Percentiles rank a stretch among this genome's conserved stretches.
phyloP scores from a whole-genome alignment of 441 rosid genomes.

The Melastoma candidum region DNA sequence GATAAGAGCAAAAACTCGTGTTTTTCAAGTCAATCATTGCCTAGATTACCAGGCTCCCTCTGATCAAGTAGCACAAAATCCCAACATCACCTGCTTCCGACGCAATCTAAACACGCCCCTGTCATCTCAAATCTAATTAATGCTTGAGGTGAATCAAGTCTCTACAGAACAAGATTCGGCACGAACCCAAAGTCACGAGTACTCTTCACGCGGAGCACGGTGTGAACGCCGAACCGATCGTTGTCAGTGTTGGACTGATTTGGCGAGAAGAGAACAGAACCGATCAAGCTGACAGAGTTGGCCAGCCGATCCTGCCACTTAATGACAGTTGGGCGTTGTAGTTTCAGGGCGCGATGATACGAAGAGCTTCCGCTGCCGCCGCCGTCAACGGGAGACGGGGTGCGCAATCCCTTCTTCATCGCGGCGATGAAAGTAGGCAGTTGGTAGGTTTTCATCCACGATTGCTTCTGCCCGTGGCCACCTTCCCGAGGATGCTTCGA shows the following conservation, averaged over 20 bases:
- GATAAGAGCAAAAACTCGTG: too few species aligned
- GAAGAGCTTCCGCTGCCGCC: slow-evolving; percentile 29
- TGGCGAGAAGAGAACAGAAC: slow-evolving; percentile 35
- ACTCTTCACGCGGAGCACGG: slow-evolving; percentile 27
- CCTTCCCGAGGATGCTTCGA: too few species aligned
- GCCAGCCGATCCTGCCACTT: slow-evolving; percentile 15
- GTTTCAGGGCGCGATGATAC: slow-evolving; percentile 38
- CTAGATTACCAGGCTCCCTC: too few species aligned
- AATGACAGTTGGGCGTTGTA: slow-evolving; percentile 48
- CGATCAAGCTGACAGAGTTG: slow-evolving; percentile 51
- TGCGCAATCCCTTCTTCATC: slow-evolving; percentile 17
- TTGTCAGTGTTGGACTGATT: slow-evolving; percentile 6
- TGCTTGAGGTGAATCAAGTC: slow-evolving; percentile 4
- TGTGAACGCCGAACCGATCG: slow-evolving; percentile 28
- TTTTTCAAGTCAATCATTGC: too few species aligned
- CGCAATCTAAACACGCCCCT: too few species aligned
- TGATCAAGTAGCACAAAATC: too few species aligned
- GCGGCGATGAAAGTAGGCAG: slow-evolving; percentile 14
- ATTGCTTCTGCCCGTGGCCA: too few species aligned
- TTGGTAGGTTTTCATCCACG: slow-evolving; percentile 20
- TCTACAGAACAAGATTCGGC: slow-evolving; percentile 28
- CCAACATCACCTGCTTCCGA: too few species aligned
- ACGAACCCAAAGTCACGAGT: slow-evolving; percentile 20
- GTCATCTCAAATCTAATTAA: too few species aligned
- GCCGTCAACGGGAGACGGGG: slow-evolving; percentile 21